Evolutionary conservation across 106 monocot species (phyloP).

Genomic region (Hemerocallis citrina): DNA sequence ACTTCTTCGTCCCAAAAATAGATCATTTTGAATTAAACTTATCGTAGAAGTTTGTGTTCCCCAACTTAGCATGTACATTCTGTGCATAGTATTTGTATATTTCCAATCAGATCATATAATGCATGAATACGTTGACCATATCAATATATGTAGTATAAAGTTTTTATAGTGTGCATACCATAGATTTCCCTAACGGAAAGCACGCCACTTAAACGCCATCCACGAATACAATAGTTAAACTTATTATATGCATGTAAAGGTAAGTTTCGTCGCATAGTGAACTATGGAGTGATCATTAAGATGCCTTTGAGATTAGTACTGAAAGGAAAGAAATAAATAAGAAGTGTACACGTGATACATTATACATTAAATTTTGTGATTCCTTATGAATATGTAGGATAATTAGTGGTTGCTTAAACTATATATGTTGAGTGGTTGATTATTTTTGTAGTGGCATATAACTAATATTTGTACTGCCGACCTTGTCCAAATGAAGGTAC

Average conservation of each 20-base stretch:
- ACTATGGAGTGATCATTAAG: neutral
- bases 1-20: too few species aligned
- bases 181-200: too few species aligned
- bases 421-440: neutral
- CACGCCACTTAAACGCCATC: neutral
- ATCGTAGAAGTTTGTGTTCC: too few species aligned
- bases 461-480: neutral
- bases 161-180: too few species aligned
- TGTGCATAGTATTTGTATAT: too few species aligned
- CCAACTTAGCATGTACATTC: too few species aligned
- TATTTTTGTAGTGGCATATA: neutral
- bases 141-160: too few species aligned
- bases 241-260: neutral
- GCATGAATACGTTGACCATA: too few species aligned
- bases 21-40: too few species aligned
- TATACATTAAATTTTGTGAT: slow-evolving; percentile 1
- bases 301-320: neutral
- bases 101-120: neutral
- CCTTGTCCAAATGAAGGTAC: too few species aligned
- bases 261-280: neutral
- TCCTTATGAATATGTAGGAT: neutral
- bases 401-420: neutral
- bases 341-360: neutral
- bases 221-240: neutral
- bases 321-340: neutral